These are phyloP conservation scores for Talaromyces proteolyticus DNA, from an alignment of 495 filamentous ascomycete genomes.

Conservation along the genomic window DNA sequence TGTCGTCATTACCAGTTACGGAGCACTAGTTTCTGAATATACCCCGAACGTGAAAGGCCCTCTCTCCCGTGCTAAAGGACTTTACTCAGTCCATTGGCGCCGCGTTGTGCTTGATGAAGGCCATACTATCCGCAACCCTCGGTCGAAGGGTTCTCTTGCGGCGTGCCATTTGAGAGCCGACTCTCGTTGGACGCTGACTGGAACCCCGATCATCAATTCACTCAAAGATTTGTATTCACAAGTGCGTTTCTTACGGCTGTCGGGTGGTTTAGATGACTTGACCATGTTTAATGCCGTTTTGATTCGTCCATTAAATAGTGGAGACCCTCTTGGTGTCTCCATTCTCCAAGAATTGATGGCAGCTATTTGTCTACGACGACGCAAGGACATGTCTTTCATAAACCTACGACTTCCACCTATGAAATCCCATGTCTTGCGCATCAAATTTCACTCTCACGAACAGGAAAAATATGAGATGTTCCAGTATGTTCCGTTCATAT, in stretches of 20 bases:
- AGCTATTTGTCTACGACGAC: constrained; percentile 76
- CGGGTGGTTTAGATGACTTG: constrained; percentile 69
- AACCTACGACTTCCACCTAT: constrained; percentile 75
- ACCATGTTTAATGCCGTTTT: constrained; percentile 72
- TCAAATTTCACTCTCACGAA: constrained; percentile 73
- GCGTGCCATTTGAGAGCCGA: constrained; percentile 60
- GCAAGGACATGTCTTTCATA: constrained; percentile 87
- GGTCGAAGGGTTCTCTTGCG: constrained; percentile 64
- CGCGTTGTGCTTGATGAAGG: constrained; percentile 86
- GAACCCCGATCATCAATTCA: constrained; percentile 72
- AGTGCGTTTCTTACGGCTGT: constrained; percentile 70
- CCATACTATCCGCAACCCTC: constrained; percentile 75
- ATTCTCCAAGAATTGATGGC: constrained; percentile 74
- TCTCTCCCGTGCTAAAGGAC: constrained; percentile 25
- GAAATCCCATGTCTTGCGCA: constrained; percentile 72
- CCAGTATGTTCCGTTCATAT: constrained; percentile 33
- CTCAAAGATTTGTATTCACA: constrained; percentile 81
- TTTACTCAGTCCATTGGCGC: constrained; percentile 69
- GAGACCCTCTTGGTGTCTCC: constrained; percentile 50
- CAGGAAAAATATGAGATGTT: constrained; percentile 75
- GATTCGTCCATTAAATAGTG: constrained; percentile 60
- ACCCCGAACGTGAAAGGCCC: constrained; percentile 20
- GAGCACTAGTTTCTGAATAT: constrained; percentile 44
- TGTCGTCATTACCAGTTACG: constrained; percentile 83
- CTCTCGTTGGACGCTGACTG: constrained; percentile 78